Conservation (phyloP, 805 yeast species). For the Pichia pseudocactophila region DNA sequence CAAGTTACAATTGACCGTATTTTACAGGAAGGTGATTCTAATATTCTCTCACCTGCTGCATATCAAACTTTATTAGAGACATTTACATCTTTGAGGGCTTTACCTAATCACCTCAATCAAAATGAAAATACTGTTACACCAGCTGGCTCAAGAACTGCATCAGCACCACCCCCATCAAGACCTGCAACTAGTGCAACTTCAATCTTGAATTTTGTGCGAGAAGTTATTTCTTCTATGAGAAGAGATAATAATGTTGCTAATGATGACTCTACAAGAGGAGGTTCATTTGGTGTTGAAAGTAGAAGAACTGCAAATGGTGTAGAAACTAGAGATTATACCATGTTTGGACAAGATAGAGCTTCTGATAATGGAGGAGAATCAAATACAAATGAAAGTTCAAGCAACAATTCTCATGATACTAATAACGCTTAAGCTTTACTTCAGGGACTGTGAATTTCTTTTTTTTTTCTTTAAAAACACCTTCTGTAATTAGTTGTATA, state of each 20-base stretch:
- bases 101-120: no score
- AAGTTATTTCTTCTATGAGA: slow-evolving; percentile 6
- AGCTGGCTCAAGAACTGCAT: neutral
- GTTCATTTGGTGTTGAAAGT: slow-evolving; percentile 35
- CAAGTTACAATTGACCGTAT: neutral
- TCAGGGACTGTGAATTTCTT: no score
- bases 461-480: no score
- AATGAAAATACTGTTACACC: neutral
- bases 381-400: neutral
- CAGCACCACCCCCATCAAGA: neutral
- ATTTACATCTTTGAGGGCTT: neutral
- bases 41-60: neutral
- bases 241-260: slow-evolving; percentile 1
- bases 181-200: neutral
- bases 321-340: slow-evolving; percentile 23
- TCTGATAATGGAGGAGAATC: neutral
- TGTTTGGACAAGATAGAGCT: slow-evolving; percentile 1
- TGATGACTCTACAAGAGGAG: slow-evolving; percentile 15
- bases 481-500: no score
- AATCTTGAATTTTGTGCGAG: slow-evolving; percentile 7
- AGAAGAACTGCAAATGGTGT: slow-evolving; percentile 39
- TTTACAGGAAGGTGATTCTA: neutral
- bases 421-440: no score
- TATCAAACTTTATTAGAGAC: neutral
- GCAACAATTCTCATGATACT: neutral